Evolutionary conservation across 768 basidiomycete species (phyloP).

Genomic region (Boletus speciosus): DNA sequence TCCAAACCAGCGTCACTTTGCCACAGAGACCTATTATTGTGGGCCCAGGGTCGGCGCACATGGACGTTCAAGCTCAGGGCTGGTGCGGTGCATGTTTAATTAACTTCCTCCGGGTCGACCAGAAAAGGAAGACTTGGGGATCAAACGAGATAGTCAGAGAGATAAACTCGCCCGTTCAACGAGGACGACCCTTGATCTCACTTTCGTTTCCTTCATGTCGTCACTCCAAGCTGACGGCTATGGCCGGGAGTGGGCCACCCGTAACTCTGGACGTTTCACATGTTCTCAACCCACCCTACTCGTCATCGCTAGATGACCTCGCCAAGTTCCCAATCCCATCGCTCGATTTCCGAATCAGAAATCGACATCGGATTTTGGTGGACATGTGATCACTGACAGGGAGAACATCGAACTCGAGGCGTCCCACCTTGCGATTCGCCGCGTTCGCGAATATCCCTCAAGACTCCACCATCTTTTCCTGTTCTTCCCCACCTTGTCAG

Average conservation of each 20-base stretch:
- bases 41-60: neutral
- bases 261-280: neutral
- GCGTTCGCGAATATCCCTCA: constrained; percentile 9
- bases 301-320: neutral
- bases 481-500: neutral
- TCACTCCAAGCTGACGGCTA: neutral
- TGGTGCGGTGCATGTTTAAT: neutral
- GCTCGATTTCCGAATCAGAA: constrained; percentile 3
- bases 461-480: neutral
- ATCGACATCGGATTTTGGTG: neutral
- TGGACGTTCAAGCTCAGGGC: neutral
- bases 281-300: neutral
- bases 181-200: neutral
- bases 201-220: neutral
- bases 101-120: neutral
- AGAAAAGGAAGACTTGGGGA: neutral
- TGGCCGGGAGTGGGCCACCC: neutral
- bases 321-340: neutral
- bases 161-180: constrained; percentile 1
- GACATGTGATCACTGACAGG: neutral
- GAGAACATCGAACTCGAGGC: neutral
- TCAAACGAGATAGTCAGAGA: constrained; percentile 1
- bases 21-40: neutral
- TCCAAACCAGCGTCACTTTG: neutral
- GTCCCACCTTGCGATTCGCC: neutral